Base-by-base conservation (phyloP, 306 rosid genomes). In the Pueraria montana region DNA sequence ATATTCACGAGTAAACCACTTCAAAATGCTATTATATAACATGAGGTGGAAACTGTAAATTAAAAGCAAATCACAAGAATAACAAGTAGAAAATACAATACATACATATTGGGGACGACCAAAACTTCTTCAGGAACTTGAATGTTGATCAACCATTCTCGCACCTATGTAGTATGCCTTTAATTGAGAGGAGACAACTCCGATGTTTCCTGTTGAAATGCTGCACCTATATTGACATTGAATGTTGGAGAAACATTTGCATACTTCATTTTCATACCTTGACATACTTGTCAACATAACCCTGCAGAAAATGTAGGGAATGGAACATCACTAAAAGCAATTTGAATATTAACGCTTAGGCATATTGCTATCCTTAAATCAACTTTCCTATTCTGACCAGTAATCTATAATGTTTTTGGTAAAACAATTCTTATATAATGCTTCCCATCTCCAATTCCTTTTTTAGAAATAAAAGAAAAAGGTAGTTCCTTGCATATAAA, bases 261-360 rank as follows among this genome's bases (percentile, higher is more conserved):
- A 70, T 43, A 16, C 48, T 52, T 52, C 59, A 53, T 78, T 34
- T 56, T 85, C 84, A 93, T 36, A 83, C 86, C 85, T 93, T 91
- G 77, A 93, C 95, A 80, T 87, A 93, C 86, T 93, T 93, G 53
- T 93, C 97, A 64, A 93, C 98, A 84, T 93, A 93, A 77, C 97
- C 96, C 97, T 93, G 93, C 80, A 87, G 38, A 85, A 80, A 72
- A 76, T 12, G 62, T 49, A 59, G 76, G 26, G 66, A 67, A 79
- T 59, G 77, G 34, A 79, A 85, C 26, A 59, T 82, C 81, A 82
- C 14, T 38, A 27, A 16, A 75, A 63, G 45, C 52, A 71, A 46
- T 63, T 17, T 43, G 27, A 55, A 70, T 27, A 32, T 40, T 58
- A 83, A 69, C 24, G 17, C 76, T 30, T 30, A 13, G 26, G 67